Conservation (phyloP, 2,329 filamentous ascomycete species). For the Fusarium begoniae region DNA sequence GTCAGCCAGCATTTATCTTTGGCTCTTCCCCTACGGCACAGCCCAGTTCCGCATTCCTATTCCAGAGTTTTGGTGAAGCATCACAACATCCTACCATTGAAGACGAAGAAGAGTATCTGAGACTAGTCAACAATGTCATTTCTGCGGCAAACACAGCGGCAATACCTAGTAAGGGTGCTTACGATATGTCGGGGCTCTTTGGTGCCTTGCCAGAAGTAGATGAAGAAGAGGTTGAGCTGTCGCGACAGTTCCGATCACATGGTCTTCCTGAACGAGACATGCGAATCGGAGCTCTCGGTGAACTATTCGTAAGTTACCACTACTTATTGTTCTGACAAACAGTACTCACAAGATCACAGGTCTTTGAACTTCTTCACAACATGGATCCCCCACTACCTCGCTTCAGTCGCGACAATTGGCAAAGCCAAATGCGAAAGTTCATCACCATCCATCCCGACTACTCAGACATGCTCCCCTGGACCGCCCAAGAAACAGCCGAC, state of each 20-base stretch:
- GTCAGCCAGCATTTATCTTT: constrained; percentile 28
- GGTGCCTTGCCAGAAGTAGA: constrained; percentile 14
- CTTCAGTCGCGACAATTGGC: constrained; percentile 56
- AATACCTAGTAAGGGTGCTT: neutral
- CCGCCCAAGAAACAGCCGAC: constrained; percentile 56
- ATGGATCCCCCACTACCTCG: constrained; percentile 42
- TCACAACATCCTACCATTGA: neutral
- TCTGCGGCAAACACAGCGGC: neutral
- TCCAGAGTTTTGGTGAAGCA: neutral
- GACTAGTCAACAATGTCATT: constrained; percentile 15
- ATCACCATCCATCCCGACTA: constrained; percentile 53
- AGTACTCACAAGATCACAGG: constrained; percentile 40
- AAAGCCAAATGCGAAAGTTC: constrained; percentile 57
- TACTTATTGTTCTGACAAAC: accelerated
- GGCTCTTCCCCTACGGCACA: constrained; percentile 15
- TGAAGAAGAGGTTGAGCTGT: constrained; percentile 6
- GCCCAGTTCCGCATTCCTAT: constrained; percentile 17
- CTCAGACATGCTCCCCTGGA: constrained; percentile 51
- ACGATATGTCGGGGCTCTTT: constrained; percentile 16
- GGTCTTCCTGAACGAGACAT: constrained; percentile 19
- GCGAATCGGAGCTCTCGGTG: constrained; percentile 31
- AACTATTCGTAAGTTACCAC: constrained; percentile 24
- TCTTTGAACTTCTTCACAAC: constrained; percentile 52
- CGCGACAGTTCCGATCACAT: constrained; percentile 1
- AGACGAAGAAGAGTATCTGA: constrained; percentile 20